phyloP scores from a whole-genome alignment of 176 grass and related monocot species.

The Echinochloa phyllopogon region DNA sequence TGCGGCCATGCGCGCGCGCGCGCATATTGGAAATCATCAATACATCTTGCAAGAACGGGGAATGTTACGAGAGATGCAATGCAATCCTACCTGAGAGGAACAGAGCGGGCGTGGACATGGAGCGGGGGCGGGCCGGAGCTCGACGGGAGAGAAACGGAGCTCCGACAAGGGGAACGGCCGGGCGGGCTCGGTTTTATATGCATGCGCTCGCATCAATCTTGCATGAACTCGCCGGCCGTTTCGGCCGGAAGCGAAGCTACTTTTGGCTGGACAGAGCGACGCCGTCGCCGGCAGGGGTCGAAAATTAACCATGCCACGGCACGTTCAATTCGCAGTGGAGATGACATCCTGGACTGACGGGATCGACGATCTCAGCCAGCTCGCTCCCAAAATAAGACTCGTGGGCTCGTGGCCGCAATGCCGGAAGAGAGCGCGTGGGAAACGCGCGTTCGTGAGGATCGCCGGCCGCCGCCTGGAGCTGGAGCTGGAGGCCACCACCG shows the following conservation, averaged over 20 bases:
- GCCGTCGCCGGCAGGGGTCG: not conserved
- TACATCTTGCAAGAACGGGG: not conserved
- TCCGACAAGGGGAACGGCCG: conserved; percentile 41
- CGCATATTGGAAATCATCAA: too few relatives aligned
- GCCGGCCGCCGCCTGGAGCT: too few relatives aligned
- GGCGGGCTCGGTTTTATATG: conserved; percentile 10
- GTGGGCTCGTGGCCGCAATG: not conserved
- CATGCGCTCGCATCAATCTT: too few relatives aligned
- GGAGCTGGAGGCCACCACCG: too few relatives aligned
- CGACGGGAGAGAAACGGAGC: conserved; percentile 31
- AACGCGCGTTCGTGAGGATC: too few relatives aligned
- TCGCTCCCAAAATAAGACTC: not conserved
- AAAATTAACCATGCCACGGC: not conserved
- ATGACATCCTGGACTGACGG: not conserved
- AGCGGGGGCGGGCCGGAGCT: conserved; percentile 31
- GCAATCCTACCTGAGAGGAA: not conserved
- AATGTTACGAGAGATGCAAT: not conserved
- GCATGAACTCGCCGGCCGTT: conserved; percentile 19
- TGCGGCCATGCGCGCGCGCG: too few relatives aligned
- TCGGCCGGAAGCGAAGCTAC: conserved; percentile 23
- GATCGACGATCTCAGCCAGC: too few relatives aligned
- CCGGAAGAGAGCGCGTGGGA: not conserved
- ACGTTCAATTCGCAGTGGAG: too few relatives aligned
- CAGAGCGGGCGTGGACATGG: conserved; percentile 16
- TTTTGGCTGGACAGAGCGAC: conserved; percentile 9